These are phyloP conservation scores for Suillus lakei DNA, from an alignment of 768 basidiomycete genomes.

Conservation along the genomic window DNA sequence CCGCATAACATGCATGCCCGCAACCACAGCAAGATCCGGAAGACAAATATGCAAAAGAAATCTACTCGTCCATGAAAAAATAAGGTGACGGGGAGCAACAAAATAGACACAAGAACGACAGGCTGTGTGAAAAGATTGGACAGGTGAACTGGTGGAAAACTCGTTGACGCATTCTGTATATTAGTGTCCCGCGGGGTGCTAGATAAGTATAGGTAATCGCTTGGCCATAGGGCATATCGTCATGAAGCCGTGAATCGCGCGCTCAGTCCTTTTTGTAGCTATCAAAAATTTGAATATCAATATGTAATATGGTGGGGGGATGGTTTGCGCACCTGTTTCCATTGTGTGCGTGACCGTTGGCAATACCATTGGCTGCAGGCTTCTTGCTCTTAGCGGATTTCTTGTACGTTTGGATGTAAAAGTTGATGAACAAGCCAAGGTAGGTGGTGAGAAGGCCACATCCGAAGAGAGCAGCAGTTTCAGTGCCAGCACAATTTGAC, in stretches of 20 bases:
- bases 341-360: constrained; percentile 48
- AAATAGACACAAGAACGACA: constrained; percentile 18
- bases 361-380: constrained; percentile 39
- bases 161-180: constrained; percentile 10
- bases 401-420: constrained; percentile 87
- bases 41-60: constrained; percentile 21
- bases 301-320: background rate
- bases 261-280: constrained; percentile 42
- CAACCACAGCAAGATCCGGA: constrained; percentile 17
- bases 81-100: constrained; percentile 19
- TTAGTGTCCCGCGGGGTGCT: constrained; percentile 13
- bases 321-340: constrained; percentile 33
- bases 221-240: constrained; percentile 6
- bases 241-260: constrained; percentile 1
- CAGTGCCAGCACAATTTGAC: constrained; percentile 88
- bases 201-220: constrained; percentile 20
- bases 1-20: constrained; percentile 17
- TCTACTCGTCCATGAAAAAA: constrained; percentile 16
- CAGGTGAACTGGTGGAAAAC: constrained; percentile 7
- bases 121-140: constrained; percentile 18
- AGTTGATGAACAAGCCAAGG: constrained; percentile 94
- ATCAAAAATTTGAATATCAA: constrained; percentile 8
- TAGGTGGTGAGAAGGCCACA: constrained; percentile 89
- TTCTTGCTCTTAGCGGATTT: constrained; percentile 52
- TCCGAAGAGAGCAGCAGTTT: constrained; percentile 86